Base-by-base conservation (phyloP, 768 basidiomycete species). In the Boletus patriciae region DNA sequence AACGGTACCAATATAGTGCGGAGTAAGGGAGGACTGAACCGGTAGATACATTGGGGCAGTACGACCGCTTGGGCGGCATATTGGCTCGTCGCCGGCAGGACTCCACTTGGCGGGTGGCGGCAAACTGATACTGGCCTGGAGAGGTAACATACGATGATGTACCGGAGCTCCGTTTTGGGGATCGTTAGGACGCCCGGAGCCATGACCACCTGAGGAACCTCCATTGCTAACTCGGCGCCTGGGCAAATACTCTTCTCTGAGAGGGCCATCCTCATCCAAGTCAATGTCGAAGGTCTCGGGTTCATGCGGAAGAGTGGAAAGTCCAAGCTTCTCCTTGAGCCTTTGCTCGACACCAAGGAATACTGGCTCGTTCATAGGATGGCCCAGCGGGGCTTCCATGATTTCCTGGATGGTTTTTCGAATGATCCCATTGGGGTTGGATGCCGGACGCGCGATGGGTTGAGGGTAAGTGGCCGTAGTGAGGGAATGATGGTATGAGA, bases 61-160 rank as follows among this genome's bases (percentile, higher is more conserved):
- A 50, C 84, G 77, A 62, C 77, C 80, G 51, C 76, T 73, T 50
- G 82, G 78, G 34, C 84, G 80, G 31, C 81, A 70, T 55, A 91
- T 82, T 18, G 87, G 89, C 62, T 90, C 90, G 62, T 89, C 88
- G n/a, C 80, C 86, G 13, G 84, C 80, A 46, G 90, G 89, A 65
- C 88, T 89, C 90, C 90, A 92, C 69, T 85, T 85, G 3, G 89
- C 84, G 23, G 90, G 89, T 23, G 89, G 87, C 44, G 88, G 88
- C 18, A 90, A 68, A 13, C 64, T 37, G 40, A 77, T 78, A 34
- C 73, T 65, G 42, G 47, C 43, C 36, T 57, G 64, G 11, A 45
- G 31, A 45, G 53, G 41, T 0, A 59, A 50, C n/a, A 61, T 60
- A 37, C 36, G 59, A 41, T 40, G 58, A 29, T 57, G 59, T 8